A percentile compares a stretch with the other conserved stretches of the same genome.
These are phyloP conservation scores for Salix udensis DNA, from an alignment of 345 rosid species.

Conservation along the genomic window DNA sequence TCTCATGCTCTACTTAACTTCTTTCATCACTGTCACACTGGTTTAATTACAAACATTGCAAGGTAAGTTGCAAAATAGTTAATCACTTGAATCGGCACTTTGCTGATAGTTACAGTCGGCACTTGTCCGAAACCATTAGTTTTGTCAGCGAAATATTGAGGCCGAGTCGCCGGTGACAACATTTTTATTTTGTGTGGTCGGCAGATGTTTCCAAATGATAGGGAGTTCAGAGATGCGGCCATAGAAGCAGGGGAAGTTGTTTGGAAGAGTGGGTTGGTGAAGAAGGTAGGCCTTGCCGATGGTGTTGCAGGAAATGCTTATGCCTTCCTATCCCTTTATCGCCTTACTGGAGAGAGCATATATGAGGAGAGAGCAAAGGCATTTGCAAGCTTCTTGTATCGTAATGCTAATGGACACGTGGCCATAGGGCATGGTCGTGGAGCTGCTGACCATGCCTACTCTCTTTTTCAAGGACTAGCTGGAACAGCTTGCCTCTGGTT, in stretches of 20 bases:
- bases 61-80: background rate
- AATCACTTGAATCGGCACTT: background rate
- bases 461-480: conserved; percentile 73
- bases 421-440: conserved; percentile 6
- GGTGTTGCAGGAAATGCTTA: conserved; percentile 83
- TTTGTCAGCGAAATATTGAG: background rate
- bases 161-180: background rate
- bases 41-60: background rate
- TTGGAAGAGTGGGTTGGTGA: conserved; percentile 80
- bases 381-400: conserved; percentile 64
- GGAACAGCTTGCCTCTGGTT: conserved; percentile 76
- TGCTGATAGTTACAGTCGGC: background rate
- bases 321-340: conserved; percentile 70
- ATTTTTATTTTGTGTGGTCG: background rate
- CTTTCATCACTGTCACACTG: background rate
- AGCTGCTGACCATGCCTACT: conserved; percentile 40
- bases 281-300: conserved; percentile 75
- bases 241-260: conserved; percentile 97
- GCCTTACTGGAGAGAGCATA: conserved; percentile 65
- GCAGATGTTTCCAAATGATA: conserved; percentile 58
- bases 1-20: background rate
- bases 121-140: background rate
- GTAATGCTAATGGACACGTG: conserved; percentile 33
- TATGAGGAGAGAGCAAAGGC: conserved; percentile 77
- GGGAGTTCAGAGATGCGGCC: conserved; percentile 74